These are phyloP conservation scores for Xerocomellus amylosporus DNA, from an alignment of 768 basidiomycete species.

Conservation along the genomic window DNA sequence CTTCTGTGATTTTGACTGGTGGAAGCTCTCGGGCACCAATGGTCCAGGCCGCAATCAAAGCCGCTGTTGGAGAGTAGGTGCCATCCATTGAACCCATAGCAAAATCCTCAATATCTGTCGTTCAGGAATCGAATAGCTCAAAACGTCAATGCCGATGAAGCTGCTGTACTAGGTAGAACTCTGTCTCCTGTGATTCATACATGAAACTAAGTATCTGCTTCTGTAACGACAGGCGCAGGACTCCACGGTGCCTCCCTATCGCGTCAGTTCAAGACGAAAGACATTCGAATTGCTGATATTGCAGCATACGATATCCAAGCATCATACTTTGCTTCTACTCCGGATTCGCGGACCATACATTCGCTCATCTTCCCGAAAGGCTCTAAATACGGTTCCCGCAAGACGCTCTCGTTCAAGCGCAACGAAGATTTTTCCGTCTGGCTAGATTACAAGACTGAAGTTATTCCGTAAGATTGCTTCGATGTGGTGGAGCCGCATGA, in stretches of 20 bases:
- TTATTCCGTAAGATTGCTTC: constrained; percentile 51
- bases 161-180: constrained; percentile 74
- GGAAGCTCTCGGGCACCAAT: constrained; percentile 89
- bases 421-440: constrained; percentile 79
- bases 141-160: constrained; percentile 97
- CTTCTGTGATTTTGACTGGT: constrained; percentile 90
- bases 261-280: constrained; percentile 92
- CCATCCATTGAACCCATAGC: not conserved
- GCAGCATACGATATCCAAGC: constrained; percentile 72
- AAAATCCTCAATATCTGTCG: not conserved
- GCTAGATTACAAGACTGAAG: constrained; percentile 68
- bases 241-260: constrained; percentile 88
- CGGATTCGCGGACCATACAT: constrained; percentile 61
- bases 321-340: constrained; percentile 65
- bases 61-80: constrained; percentile 74
- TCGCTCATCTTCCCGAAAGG: constrained; percentile 76
- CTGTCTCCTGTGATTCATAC: not conserved
- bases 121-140: constrained; percentile 77
- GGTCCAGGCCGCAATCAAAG: constrained; percentile 79
- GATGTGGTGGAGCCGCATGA: not conserved
- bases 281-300: constrained; percentile 81
- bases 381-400: constrained; percentile 76
- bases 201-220: constrained; percentile 3
- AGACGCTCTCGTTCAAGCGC: constrained; percentile 82
- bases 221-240: constrained; percentile 56